Evolutionary conservation across 192 early-diverging fungal genomes (phyloP), one percentile per base, ranked within the genome.

Genomic region (Coemansia sp.): DNA sequence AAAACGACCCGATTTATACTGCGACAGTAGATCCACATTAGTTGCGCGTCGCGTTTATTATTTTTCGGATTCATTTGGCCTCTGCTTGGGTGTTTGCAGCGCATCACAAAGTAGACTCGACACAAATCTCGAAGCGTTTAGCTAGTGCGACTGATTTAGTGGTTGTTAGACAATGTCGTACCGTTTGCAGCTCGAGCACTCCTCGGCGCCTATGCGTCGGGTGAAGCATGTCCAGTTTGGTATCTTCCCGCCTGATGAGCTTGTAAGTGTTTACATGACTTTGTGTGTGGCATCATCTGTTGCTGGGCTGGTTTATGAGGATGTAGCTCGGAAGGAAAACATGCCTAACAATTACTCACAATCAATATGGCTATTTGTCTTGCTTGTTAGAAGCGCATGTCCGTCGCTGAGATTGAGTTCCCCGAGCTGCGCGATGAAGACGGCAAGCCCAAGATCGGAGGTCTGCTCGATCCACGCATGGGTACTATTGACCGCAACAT

Each of bases 401-500:
- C 95, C 15, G 94, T 99, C 46, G 94, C 91, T 27, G 88, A 94
- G 84, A 93, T 99, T 69, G 94, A 96, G 84, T 85, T 85, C 71
- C 89, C 93, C 36, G 97, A 99, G 72, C 83, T 91, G 55, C 89
- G 89, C 63, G 93, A 94, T 66, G 95, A 96, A 67, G 88, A 86
- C 64, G 87, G 90, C 63, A 89, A 91, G 63, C 94, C 94, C 61
- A 94, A 93, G 84, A 78, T 84, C 15, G 92, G 93, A 27, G 97
- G 97, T 60, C 81, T 98, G 42, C 77, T 95, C 31, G 97, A 99
- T 77, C 89, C 94, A 48, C 88, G 95, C 34, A 90, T 99, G 92
- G 97, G 97, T 36, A 98, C 97, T 15, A 94, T 97, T 68, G 95
- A 99, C 77, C 90, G 94, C 65, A 95, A 95, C 74, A 95, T 94